Base-by-base conservation (phyloP, 192 early-diverging fungal genomes). In the Obelidium mucronatum region DNA sequence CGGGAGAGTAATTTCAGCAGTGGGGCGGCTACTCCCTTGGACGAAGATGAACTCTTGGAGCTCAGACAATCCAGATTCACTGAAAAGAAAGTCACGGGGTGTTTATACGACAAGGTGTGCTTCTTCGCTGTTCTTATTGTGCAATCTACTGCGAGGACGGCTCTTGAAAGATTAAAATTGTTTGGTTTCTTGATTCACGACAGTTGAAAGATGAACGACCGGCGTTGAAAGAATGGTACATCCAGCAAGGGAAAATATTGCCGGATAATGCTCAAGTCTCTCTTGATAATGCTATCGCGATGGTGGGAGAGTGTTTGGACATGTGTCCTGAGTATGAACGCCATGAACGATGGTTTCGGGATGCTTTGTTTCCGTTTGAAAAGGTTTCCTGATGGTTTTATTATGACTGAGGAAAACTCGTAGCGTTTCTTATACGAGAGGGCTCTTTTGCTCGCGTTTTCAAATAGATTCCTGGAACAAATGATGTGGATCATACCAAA, bases 311-410 rank as follows among this genome's bases (percentile, higher is more conserved):
- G 1, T 98, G 96, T 63, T 73, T 79, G 74, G 89, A 92, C 33
- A 98, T 96, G 94, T 96, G 95, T 80, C 93, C 96, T 0, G 90
- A 90, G 73, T 96, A 90, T 75, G 96, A 98, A 81, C 85, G 93
- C 19, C 84, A 93, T 56, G 94, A 96, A 67, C 86, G 96, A 34
- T 92, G 94, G 61, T 87, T 88, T 55, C 91, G 93, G 55, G 90
- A 93, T 66, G 86, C 81, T 48, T 69, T 96, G 39, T 89, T 91
- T 62, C 62, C 62, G 34, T 90, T 94, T 67, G 95, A 98, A 78
- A 91, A 84, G 86, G 90, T 90, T 39, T 30, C n/a, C n/a, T n/a
- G n/a, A n/a, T n/a, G n/a, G n/a, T n/a, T n/a, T n/a, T n/a, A n/a
- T n/a, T n/a, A n/a, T n/a, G n/a, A n/a, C n/a, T n/a, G n/a, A n/a